Base-by-base conservation (phyloP, 352 stramenopile species). In the Phytophthora citrophthora region DNA sequence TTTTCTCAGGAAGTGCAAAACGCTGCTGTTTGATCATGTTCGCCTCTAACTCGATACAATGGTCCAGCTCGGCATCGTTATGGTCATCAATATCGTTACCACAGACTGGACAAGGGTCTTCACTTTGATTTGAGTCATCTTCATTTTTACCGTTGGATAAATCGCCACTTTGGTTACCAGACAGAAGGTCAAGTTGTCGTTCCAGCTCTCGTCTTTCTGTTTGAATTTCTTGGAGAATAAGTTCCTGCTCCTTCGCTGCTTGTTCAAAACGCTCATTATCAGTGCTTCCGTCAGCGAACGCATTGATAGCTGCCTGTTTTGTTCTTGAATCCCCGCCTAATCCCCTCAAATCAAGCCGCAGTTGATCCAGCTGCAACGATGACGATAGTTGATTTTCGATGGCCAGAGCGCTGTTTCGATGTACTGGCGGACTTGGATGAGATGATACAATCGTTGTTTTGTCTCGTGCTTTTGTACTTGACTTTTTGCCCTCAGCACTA, bases 81-180 rank as follows among this genome's bases (percentile, higher is more conserved):
- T 91, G 81, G 44, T 81, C 57, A 49, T 91, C 81, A 11, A 91
- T 91, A 4, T 72, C 53, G 5, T 64, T 69, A 2, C 60, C 61
- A 54, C 81, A 91, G 4, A 91, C 80, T 7, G 81, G 81, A 32
- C 81, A 91, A 11, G 65, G 32, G 0, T 86, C 78, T 45, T 79
- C 72, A 23, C 46, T 56, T 36, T 16, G 26, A 9, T 16, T 16
- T 36, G 6, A 23, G 9, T 44, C 31, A 18, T 16, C 38, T 4
- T 10, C 53, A 43, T 38, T 59, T 8, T 41, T 56, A 10, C 47
- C 24, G 13, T 29, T 49, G 5, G 18, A 18, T 24, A 36, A 56
- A 32, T 34, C 29, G 18, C 32, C 34, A 26, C 29, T 15, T 49
- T 68, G 52, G 13, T 62, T 68, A 13, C 49, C 24, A 11, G 54